These are phyloP conservation scores for Alternaria gansuensis DNA, from an alignment of 2,329 filamentous ascomycete genomes.

Conservation along the genomic window DNA sequence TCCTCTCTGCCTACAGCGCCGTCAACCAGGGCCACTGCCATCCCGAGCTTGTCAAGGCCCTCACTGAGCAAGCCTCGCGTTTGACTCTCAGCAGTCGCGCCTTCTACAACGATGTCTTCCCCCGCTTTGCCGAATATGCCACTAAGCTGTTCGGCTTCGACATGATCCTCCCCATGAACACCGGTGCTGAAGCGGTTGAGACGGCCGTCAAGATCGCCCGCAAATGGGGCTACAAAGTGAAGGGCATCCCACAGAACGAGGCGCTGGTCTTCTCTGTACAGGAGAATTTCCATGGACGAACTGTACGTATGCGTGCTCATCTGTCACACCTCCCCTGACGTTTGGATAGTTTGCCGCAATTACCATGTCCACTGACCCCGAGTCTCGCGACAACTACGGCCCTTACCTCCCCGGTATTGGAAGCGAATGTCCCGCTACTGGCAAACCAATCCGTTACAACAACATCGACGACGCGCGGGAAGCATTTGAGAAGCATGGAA, in stretches of 20 bases:
- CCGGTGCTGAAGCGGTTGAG: slow-evolving; percentile 94
- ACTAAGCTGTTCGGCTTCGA: slow-evolving; percentile 91
- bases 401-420: slow-evolving; percentile 93
- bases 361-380: slow-evolving; percentile 92
- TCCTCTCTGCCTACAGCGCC: slow-evolving; percentile 96
- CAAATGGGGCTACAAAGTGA: slow-evolving; percentile 98
- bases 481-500: slow-evolving; percentile 80
- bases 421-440: slow-evolving; percentile 76
- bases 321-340: slow-evolving; percentile 22
- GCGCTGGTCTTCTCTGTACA: slow-evolving; percentile 83
- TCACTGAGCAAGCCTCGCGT: slow-evolving; percentile 87
- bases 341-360: slow-evolving; percentile 83
- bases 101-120: slow-evolving; percentile 99
- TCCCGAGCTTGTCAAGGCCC: slow-evolving; percentile 89
- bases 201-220: slow-evolving; percentile 94
- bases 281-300: slow-evolving; percentile 97
- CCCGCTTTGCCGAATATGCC: slow-evolving; percentile 91
- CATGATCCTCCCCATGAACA: slow-evolving; percentile 99
- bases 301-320: slow-evolving; percentile 66
- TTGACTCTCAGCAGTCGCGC: slow-evolving; percentile 92
- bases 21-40: slow-evolving; percentile 99
- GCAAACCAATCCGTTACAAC: slow-evolving; percentile 84
- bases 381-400: slow-evolving; percentile 96
- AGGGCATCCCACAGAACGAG: slow-evolving; percentile 84
- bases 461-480: slow-evolving; percentile 81